Evolutionary conservation across 2,329 filamentous ascomycete species (phyloP), one percentile per base, ranked within the genome.

Genomic region (Fonsecaea monophora): DNA sequence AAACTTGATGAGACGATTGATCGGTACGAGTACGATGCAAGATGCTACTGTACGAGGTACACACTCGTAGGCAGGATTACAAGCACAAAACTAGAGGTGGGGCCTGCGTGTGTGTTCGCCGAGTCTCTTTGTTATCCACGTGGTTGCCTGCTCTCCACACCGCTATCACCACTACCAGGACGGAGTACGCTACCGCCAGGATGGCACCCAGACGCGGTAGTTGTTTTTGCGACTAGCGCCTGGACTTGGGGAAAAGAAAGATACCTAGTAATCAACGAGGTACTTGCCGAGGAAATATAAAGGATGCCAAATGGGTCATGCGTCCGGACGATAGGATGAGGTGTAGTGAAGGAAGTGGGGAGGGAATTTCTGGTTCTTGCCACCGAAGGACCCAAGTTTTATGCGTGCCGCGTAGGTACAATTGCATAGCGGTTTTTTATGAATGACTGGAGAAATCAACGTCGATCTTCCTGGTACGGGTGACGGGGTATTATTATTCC

Each of bases 71-170:
- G 18, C 6, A 45, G 15, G 40, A 21, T 15, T 45, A 18, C 40
- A 15, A 45, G 21, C 25, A 12, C 45, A n/a, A n/a, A 32, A 32
- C 30, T 4, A 5, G 30, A 30, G 30, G 18, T 30, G 45, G 21
- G 21, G 45, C 3, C 8, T 10, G 45, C 2, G 40, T 4, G 38
- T 40, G 38, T 42, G 25, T 25, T 30, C 45, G 45, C 8, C 18
- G 30, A 25, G 45, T 50, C 45, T 50, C 25, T 50, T 50, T 25
- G 5, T 50, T 5, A 30, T 25, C 45, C 45, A 50, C 21, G 45
- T 50, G 45, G 45, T 25, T 50, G 4, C 12, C 45, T 50, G 45
- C 45, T 50, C 45, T 50, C 45, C 45, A 50, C 45, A 30, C 8
- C 45, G 45, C 45, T 50, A 50, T 25, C 45, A 7, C 10, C 21